A percentile compares a stretch with the other conserved stretches of the same genome.
Evolutionary conservation across 768 basidiomycete species (phyloP).

Genomic region (Mycena galopus): DNA sequence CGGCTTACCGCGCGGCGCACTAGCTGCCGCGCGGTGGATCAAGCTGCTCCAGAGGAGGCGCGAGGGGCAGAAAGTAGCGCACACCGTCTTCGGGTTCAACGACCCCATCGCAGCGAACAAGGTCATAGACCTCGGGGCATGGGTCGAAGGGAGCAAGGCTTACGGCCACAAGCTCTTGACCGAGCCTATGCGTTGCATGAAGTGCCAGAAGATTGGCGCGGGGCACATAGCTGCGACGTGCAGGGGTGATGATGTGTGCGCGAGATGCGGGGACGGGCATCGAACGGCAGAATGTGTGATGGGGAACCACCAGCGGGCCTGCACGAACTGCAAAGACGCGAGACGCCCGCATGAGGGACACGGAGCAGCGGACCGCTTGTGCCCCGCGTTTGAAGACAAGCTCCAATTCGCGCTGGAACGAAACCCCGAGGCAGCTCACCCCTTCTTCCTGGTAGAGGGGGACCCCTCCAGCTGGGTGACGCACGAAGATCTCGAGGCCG

Average conservation of each 20-base stretch:
- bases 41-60: conserved; percentile 37
- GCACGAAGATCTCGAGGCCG: too few species aligned
- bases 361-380: conserved; percentile 42
- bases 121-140: conserved; percentile 21
- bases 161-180: conserved; percentile 24
- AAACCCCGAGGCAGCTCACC: too few species aligned
- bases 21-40: conserved; percentile 40
- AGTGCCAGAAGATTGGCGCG: conserved; percentile 28
- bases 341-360: conserved; percentile 37
- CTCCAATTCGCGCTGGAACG: too few species aligned
- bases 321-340: conserved; percentile 41
- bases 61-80: conserved; percentile 38
- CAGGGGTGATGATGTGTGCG: conserved; percentile 36
- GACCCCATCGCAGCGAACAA: conserved; percentile 28
- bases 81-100: conserved; percentile 39
- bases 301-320: conserved; percentile 22
- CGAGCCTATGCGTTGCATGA: conserved; percentile 31
- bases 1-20: neutral
- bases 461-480: too few species aligned
- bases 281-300: conserved; percentile 35
- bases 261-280: conserved; percentile 36
- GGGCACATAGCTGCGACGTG: conserved; percentile 39
- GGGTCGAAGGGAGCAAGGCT: conserved; percentile 32
- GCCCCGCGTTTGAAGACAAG: too few species aligned
- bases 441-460: too few species aligned